These are phyloP conservation scores for Posidonia australis DNA, from an alignment of 106 monocot species.

Conservation along the genomic window DNA sequence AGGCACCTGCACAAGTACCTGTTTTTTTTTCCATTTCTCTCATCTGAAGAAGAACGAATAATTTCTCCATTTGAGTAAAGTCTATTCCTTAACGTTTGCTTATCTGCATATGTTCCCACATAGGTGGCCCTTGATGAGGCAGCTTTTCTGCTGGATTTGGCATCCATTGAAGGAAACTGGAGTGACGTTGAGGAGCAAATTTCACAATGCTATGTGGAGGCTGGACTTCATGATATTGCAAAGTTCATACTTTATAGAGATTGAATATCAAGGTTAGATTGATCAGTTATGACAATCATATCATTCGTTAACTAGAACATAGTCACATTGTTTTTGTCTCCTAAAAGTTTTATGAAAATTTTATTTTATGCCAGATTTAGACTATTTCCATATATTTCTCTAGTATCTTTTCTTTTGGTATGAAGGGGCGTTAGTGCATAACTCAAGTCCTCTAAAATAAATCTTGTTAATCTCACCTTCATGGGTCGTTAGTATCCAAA, in stretches of 20 bases:
- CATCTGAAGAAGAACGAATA: background rate
- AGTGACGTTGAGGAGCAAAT: conserved; percentile 50
- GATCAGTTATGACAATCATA: background rate
- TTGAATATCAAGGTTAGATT: conserved; percentile 5
- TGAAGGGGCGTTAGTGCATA: no score
- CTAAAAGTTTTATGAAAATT: no score
- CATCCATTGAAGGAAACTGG: conserved; percentile 85
- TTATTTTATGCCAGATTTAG: no score
- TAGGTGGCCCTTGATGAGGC: conserved; percentile 96
- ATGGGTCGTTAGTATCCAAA: no score
- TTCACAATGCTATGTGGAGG: conserved; percentile 70
- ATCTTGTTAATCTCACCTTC: no score
- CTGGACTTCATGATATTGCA: conserved; percentile 67
- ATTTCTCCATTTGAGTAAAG: no score
- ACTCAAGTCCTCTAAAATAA: no score
- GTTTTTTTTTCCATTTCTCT: background rate
- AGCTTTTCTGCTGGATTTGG: conserved; percentile 89
- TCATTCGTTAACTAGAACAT: no score
- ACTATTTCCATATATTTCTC: no score
- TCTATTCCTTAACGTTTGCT: background rate
- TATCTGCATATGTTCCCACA: background rate
- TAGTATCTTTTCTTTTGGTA: no score
- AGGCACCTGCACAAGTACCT: conserved; percentile 76
- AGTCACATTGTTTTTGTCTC: no score
- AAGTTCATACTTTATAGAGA: conserved; percentile 66